These are phyloP conservation scores for Lasiosphaeria ovina DNA, from an alignment of 495 filamentous ascomycete genomes.

Conservation along the genomic window DNA sequence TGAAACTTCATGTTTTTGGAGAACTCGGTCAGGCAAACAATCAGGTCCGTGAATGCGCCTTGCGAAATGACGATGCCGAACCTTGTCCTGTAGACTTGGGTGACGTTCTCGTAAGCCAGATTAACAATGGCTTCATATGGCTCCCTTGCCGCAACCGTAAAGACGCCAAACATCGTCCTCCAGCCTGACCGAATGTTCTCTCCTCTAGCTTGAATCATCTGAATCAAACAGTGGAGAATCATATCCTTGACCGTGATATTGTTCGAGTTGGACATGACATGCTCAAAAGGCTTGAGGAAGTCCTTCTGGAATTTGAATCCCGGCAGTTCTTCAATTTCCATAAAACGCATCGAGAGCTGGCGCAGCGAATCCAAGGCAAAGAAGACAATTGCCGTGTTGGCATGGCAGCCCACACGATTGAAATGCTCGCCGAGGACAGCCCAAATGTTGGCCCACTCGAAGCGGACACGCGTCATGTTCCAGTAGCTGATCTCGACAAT, in stretches of 20 bases:
- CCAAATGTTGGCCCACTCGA: constrained; percentile 98
- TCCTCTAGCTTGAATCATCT: constrained; percentile 97
- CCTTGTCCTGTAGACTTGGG: constrained; percentile 95
- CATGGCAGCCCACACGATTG: constrained; percentile 93
- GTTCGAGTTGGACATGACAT: constrained; percentile 89
- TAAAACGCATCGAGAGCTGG: constrained; percentile 95
- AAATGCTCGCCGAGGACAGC: constrained; percentile 94
- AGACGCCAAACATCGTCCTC: constrained; percentile 99
- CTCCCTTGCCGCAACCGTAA: constrained; percentile 91
- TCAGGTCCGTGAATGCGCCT: constrained; percentile 92
- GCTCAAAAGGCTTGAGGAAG: constrained; percentile 96
- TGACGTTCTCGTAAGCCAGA: constrained; percentile 93
- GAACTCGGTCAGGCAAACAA: constrained; percentile 96
- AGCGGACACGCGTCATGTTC: constrained; percentile 97
- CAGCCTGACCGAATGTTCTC: constrained; percentile 96
- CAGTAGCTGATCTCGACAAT: constrained; percentile 98
- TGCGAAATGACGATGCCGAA: constrained; percentile 96
- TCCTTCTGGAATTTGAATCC: constrained; percentile 99
- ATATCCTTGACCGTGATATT: constrained; percentile 95
- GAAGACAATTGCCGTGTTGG: constrained; percentile 92
- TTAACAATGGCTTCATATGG: constrained; percentile 95
- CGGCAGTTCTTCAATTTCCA: constrained; percentile 95
- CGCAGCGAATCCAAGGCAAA: constrained; percentile 93
- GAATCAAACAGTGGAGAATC: constrained; percentile 93
- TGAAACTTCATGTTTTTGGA: constrained; percentile 97